phyloP scores from a whole-genome alignment of 176 grass and related monocot genomes.

The Eleusine indica region DNA sequence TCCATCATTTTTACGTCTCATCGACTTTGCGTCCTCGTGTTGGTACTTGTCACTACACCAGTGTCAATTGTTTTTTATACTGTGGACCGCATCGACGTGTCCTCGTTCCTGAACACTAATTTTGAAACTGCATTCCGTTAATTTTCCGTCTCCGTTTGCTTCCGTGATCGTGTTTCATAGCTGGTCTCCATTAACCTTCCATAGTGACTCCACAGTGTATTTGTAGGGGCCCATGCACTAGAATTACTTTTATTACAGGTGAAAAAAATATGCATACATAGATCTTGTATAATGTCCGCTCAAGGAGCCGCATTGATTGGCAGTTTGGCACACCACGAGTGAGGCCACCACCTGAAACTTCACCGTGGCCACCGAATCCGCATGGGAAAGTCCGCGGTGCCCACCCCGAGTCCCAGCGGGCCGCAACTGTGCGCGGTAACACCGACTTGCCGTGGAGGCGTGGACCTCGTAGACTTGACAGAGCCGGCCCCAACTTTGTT shows the following conservation, averaged over 20 bases:
- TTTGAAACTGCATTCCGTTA: no score
- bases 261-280: not conserved
- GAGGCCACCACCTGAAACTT: not conserved
- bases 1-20: no score
- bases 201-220: not conserved
- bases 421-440: not conserved
- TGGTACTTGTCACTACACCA: no score
- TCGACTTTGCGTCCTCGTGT: no score
- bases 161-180: no score
- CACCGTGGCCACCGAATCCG: not conserved
- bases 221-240: not conserved
- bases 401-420: not conserved
- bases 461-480: slow-evolving; percentile 27
- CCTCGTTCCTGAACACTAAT: no score
- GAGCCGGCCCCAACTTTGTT: not conserved
- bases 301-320: not conserved
- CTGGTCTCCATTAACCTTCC: no score
- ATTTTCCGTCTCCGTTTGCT: no score
- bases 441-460: slow-evolving; percentile 15
- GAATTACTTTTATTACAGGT: not conserved
- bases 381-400: not conserved
- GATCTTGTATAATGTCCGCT: not conserved
- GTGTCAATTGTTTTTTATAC: no score
- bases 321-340: no score
- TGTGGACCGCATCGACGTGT: no score